phyloP scores from a whole-genome alignment of 495 filamentous ascomycete genomes.

The Apiosordaria backusii region DNA sequence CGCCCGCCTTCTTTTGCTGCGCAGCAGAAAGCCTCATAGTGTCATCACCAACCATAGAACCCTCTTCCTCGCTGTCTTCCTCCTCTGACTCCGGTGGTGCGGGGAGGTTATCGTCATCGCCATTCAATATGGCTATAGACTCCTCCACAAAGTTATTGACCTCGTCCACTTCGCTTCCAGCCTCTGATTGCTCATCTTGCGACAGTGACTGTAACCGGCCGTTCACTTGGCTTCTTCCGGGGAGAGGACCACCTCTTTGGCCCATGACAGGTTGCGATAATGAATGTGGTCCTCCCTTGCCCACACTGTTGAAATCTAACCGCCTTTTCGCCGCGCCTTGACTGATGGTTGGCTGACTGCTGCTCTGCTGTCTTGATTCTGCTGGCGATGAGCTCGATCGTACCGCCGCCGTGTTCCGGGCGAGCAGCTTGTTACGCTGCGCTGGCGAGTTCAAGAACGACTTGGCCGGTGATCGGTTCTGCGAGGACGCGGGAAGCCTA shows the following conservation, averaged over 20 bases:
- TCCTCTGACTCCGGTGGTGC: slow-evolving; percentile 21
- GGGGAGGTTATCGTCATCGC: slow-evolving; percentile 22
- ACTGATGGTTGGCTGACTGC: slow-evolving; percentile 20
- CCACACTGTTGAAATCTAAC: slow-evolving; percentile 39
- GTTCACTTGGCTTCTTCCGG: background rate
- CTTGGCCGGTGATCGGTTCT: slow-evolving; percentile 52
- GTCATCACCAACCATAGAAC: slow-evolving; percentile 14
- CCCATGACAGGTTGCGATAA: slow-evolving; percentile 22
- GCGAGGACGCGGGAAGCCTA: slow-evolving; percentile 47
- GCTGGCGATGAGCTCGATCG: slow-evolving; percentile 19
- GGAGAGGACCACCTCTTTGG: background rate
- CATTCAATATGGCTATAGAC: slow-evolving; percentile 38
- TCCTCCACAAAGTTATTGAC: slow-evolving; percentile 30
- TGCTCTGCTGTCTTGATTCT: slow-evolving; percentile 10
- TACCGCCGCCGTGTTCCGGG: slow-evolving; percentile 42
- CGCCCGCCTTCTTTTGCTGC: slow-evolving; percentile 24
- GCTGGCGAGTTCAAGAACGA: slow-evolving; percentile 55
- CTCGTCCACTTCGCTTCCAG: slow-evolving; percentile 25
- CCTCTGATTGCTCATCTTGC: slow-evolving; percentile 28
- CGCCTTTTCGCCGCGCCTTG: slow-evolving; percentile 28
- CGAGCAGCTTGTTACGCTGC: slow-evolving; percentile 45
- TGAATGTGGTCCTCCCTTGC: slow-evolving; percentile 21
- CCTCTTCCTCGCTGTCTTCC: slow-evolving; percentile 27
- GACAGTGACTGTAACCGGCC: slow-evolving; percentile 15
- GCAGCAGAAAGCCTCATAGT: slow-evolving; percentile 9